Conservation (phyloP, 805 yeast genomes). For the Diddensiella caesifluorescens region DNA sequence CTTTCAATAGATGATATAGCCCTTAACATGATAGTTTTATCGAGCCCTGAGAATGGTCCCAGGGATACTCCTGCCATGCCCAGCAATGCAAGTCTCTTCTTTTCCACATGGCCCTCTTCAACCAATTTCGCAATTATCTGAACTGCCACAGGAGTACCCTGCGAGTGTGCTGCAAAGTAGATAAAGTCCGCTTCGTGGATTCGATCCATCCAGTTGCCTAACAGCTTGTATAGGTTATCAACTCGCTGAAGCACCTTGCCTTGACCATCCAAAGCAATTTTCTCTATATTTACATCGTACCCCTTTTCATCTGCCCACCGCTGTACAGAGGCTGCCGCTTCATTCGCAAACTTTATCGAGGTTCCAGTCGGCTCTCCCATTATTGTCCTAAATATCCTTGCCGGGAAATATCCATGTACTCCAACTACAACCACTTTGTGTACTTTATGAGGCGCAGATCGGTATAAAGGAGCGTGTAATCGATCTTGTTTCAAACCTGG, state of each 20-base stretch:
- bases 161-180: constrained; percentile 92
- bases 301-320: constrained; percentile 52
- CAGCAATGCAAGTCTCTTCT: constrained; percentile 57
- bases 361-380: constrained; percentile 98
- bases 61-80: constrained; percentile 96
- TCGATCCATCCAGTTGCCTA: constrained; percentile 60
- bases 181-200: constrained; percentile 67
- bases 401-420: constrained; percentile 95
- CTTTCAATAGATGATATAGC: constrained; percentile 89
- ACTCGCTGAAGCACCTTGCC: constrained; percentile 87
- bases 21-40: constrained; percentile 73
- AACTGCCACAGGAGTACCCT: constrained; percentile 89
- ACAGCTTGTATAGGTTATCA: constrained; percentile 65
- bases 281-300: constrained; percentile 56
- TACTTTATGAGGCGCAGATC: constrained; percentile 26
- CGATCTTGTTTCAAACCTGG: constrained; percentile 16
- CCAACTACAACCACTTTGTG: constrained; percentile 78
- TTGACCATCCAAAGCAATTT: constrained; percentile 89
- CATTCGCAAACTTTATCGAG: constrained; percentile 81
- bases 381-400: constrained; percentile 72
- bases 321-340: constrained; percentile 74
- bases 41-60: constrained; percentile 91
- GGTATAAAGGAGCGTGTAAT: constrained; percentile 27
- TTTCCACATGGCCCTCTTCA: constrained; percentile 45
- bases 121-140: constrained; percentile 70